Conservation (phyloP, 1,139 yeast genomes). For the Yamadazyma dendronema region DNA sequence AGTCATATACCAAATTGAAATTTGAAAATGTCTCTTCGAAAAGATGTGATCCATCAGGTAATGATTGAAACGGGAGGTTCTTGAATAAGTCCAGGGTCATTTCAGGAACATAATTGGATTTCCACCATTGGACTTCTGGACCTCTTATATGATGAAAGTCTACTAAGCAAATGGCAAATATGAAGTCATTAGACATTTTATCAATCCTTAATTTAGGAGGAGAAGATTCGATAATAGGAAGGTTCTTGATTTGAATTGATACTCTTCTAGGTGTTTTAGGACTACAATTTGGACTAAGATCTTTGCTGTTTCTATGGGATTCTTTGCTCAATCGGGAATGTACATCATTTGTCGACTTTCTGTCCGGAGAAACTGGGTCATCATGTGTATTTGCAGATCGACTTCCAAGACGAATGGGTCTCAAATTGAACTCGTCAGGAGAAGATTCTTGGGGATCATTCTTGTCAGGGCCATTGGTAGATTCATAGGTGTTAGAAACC, state of each 20-base stretch:
- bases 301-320: slow-evolving; percentile 6
- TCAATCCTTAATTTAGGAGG: slow-evolving; percentile 16
- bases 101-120: slow-evolving; percentile 54
- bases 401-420: slow-evolving; percentile 15
- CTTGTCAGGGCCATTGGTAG: too few species aligned
- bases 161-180: slow-evolving; percentile 85
- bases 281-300: slow-evolving; percentile 5
- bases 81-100: slow-evolving; percentile 64
- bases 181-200: slow-evolving; percentile 32
- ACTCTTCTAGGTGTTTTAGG: slow-evolving; percentile 19
- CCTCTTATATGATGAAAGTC: slow-evolving; percentile 95
- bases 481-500: slow-evolving; percentile 10
- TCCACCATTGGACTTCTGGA: slow-evolving; percentile 94
- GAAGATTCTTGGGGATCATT: too few species aligned
- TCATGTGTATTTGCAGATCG: neutral
- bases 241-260: slow-evolving; percentile 37
- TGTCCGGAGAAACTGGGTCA: slow-evolving; percentile 20
- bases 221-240: slow-evolving; percentile 28
- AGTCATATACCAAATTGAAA: slow-evolving; percentile 81
- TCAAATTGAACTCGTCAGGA: slow-evolving; percentile 15
- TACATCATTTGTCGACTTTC: slow-evolving; percentile 21
- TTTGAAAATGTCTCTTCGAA: slow-evolving; percentile 93
- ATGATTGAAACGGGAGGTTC: slow-evolving; percentile 88
- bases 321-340: neutral
- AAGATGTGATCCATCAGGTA: slow-evolving; percentile 93